A percentile compares a stretch with the other conserved stretches of the same genome.
Conservation (phyloP, 257 asterid species). For the Solanum megistacrolobum region DNA sequence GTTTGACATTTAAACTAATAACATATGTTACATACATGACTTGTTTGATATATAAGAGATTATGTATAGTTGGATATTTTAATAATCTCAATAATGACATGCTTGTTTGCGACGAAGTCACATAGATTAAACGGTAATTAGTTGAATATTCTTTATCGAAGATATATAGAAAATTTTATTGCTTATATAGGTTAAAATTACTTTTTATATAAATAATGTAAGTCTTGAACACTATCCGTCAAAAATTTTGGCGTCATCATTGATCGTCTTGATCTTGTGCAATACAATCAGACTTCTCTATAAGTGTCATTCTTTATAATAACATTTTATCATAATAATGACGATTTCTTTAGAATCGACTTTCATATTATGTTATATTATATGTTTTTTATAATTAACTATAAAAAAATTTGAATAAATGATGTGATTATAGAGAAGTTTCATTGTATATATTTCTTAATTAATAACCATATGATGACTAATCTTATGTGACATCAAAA, state of each 20-base stretch:
- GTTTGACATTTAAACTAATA: neutral
- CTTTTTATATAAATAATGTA: neutral
- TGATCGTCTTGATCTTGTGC: neutral
- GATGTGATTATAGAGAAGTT: neutral
- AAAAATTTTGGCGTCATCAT: fast-evolving
- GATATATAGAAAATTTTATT: neutral
- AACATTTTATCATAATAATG: neutral
- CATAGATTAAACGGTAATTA: neutral
- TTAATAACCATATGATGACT: neutral
- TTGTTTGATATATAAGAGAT: neutral
- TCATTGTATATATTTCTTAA: neutral
- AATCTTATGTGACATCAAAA: neutral
- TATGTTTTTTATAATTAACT: neutral
- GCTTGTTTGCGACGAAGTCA: neutral
- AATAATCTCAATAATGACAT: neutral
- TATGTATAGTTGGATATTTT: neutral
- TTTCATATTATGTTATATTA: neutral
- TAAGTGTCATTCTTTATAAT: neutral
- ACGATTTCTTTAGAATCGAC: fast-evolving
- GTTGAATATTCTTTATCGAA: neutral
- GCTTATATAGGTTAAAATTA: fast-evolving
- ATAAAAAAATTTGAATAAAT: neutral
- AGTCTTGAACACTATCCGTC: fast-evolving
- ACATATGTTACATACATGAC: neutral
- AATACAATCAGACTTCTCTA: neutral